Base-by-base conservation (phyloP, 495 filamentous ascomycete species). In the Achaetomiella virescens region DNA sequence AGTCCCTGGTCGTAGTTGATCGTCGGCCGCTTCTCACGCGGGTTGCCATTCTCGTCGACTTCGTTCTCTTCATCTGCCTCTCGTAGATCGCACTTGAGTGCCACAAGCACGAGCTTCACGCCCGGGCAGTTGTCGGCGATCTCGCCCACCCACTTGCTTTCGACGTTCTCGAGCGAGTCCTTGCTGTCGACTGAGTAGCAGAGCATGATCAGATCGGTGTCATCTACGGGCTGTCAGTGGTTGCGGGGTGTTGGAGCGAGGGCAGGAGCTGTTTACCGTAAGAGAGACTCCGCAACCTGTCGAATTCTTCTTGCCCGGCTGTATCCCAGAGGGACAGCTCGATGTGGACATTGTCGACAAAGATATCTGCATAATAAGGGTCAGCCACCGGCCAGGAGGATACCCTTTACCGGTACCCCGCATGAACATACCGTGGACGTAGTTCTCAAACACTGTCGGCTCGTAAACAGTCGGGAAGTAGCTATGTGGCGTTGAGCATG, bases 401-500 rank as follows among this genome's bases (percentile, higher is more conserved):
- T n/a, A n/a, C n/a, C n/a, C n/a, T 24, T 8, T 31, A 21, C 9
- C 42, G 6, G 0, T 17, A 15, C 46, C 20, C 20, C 37, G 17
- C 36, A 21, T 4, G 22, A 15, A 68, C 76, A 63, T 82, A 96
- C 90, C 91, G 72, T 98, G 93, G 57, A 98, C 93, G 70, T 98
- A 98, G 74, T 98, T 98, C 73, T 98, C 92, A 76, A 98, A 98
- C 59, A 98, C 93, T 18, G 93, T 98, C 50, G 93, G 93, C 70
- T 98, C 93, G 71, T 98, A 98, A 62, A 98, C 93, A 33, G 93
- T 96, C 41, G 93, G 93, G 72, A 98, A 98, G 69, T 95, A 97
- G 64, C 90, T 95, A 66, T 15, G 14, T 20, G 3, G 22, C 27
- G 29, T 42, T 57, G 9, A 54, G 56, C 27, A 53, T 48, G 22